Base-by-base conservation (phyloP, 371 early-diverging fungal species). In the Fennellomyces sp. region DNA sequence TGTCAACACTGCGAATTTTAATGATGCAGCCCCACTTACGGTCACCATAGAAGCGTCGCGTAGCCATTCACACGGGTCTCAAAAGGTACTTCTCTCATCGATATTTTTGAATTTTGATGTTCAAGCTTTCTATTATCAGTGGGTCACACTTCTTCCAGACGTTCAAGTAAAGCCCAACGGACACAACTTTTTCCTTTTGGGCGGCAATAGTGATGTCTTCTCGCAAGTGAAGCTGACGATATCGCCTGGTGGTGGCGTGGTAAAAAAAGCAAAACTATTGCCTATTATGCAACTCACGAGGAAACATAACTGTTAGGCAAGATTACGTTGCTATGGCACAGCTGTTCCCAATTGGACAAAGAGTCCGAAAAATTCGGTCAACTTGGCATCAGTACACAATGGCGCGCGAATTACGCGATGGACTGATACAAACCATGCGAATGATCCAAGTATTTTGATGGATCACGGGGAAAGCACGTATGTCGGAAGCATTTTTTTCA, bases 241-340 rank as follows among this genome's bases (percentile, higher is more conserved):
- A 63, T 87, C 83, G 61, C 94, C 94, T 5, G 94, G 92, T 61
- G 94, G 94, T 52, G 95, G 94, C 30, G 83, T 94, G 52, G 88
- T 87, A 67, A 52, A 64, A 54, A 53, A 41, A 53, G 12, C 17
- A 29, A 39, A 4, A 31, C 13, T 31, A 12, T 0, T 26, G 27
- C 25, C n/a, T n/a, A n/a, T n/a, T n/a, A n/a, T n/a, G n/a, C n/a
- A n/a, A n/a, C n/a, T n/a, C n/a, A n/a, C n/a, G n/a, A n/a, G n/a
- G n/a, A n/a, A n/a, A n/a, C n/a, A n/a, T n/a, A n/a, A n/a, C n/a
- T 8, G 21, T 48, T 52, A 83, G 84, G 83, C 83, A 28, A 87
- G 95, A 17, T 82, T 94, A 55, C 83, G 94, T 23, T 87, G 85
- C 31, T 91, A 86, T 68, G 95, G 95, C 2, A 74, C 74, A 12